phyloP scores from a whole-genome alignment of 768 basidiomycete species.

The Lentinula guzmanii region DNA sequence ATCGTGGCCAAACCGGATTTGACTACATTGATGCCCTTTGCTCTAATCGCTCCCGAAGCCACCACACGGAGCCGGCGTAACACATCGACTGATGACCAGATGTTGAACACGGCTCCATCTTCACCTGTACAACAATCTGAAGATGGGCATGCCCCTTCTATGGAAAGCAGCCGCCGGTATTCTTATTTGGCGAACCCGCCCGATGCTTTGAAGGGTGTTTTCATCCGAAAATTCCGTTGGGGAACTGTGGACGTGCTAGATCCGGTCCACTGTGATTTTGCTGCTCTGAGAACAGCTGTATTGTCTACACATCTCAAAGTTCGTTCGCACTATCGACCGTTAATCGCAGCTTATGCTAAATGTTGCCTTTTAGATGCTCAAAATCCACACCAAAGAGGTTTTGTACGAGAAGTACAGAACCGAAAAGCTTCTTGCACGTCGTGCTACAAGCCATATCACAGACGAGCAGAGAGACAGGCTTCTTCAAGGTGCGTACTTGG shows the following conservation, averaged over 20 bases:
- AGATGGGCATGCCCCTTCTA: conserved; percentile 31
- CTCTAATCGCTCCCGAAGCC: conserved; percentile 69
- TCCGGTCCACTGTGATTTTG: conserved; percentile 84
- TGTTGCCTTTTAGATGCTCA: conserved; percentile 54
- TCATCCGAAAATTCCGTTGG: conserved; percentile 80
- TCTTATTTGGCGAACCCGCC: conserved; percentile 51
- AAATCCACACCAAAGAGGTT: conserved; percentile 79
- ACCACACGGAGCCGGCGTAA: conserved; percentile 36
- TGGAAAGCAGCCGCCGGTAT: conserved; percentile 24
- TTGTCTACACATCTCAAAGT: conserved; percentile 86
- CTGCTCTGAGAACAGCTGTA: conserved; percentile 76
- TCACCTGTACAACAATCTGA: conserved; percentile 34
- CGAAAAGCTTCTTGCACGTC: conserved; percentile 82
- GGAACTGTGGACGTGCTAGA: conserved; percentile 83
- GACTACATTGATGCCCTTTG: conserved; percentile 63
- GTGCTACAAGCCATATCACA: conserved; percentile 74
- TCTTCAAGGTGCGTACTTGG: conserved; percentile 56
- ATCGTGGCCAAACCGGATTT: conserved; percentile 58
- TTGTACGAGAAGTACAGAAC: conserved; percentile 92
- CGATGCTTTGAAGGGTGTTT: conserved; percentile 67
- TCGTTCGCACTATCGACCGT: conserved; percentile 12
- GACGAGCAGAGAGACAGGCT: conserved; percentile 69
- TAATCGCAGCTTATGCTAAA: neutral
- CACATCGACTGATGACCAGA: conserved; percentile 22
- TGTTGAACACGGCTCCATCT: conserved; percentile 21